A percentile compares a stretch with the other conserved stretches of the same genome.
Evolutionary conservation across 768 basidiomycete genomes (phyloP).

Genomic region (Paxillus involutus): DNA sequence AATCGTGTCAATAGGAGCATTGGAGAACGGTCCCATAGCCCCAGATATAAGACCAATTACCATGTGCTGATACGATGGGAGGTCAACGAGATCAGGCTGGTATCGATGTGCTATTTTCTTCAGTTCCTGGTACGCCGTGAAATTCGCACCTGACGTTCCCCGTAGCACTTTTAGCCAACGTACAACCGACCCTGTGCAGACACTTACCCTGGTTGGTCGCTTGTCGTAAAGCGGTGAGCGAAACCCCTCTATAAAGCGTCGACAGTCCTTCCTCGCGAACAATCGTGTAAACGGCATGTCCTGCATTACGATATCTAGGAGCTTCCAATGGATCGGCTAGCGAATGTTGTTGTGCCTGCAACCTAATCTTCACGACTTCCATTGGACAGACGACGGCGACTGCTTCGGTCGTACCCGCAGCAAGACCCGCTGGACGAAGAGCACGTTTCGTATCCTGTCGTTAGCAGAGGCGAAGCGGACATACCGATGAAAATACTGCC

Average conservation of each 20-base stretch:
- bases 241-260: constrained; percentile 90
- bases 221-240: constrained; percentile 90
- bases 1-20: constrained; percentile 93
- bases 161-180: not conserved
- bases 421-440: constrained; percentile 74
- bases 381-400: constrained; percentile 95
- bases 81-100: constrained; percentile 76
- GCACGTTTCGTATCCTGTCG: not conserved
- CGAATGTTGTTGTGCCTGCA: constrained; percentile 98
- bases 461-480: constrained; percentile 22
- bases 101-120: constrained; percentile 77
- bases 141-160: constrained; percentile 74
- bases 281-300: constrained; percentile 94
- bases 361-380: constrained; percentile 98
- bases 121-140: constrained; percentile 96
- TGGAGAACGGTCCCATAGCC: constrained; percentile 98
- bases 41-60: constrained; percentile 92
- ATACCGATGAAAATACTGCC: constrained; percentile 85
- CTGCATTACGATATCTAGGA: constrained; percentile 94
- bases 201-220: constrained; percentile 91
- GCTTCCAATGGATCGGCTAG: constrained; percentile 92
- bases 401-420: constrained; percentile 94
- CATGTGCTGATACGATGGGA: constrained; percentile 97
- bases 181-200: constrained; percentile 5
- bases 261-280: constrained; percentile 85